These are phyloP conservation scores for Pseudogymnoascus sp. DNA, from an alignment of 2,329 filamentous ascomycete species.

Conservation along the genomic window DNA sequence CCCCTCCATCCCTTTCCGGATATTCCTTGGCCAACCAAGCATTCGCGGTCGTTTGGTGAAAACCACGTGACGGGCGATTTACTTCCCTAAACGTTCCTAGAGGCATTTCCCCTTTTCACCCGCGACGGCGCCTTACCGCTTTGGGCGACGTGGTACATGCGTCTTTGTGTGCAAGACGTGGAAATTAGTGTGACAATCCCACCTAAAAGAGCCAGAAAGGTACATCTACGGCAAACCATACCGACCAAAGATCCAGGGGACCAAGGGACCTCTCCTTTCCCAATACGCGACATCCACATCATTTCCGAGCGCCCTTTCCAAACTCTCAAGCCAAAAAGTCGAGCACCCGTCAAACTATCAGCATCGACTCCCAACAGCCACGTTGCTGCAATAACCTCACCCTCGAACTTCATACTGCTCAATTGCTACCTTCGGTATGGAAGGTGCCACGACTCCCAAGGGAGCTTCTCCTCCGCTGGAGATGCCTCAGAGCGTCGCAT, in stretches of 20 bases:
- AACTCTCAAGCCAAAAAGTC: conserved; percentile 7
- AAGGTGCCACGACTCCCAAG: not conserved
- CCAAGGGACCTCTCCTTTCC: conserved; percentile 6
- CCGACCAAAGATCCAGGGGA: not conserved
- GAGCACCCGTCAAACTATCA: not conserved
- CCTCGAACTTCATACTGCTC: conserved; percentile 1
- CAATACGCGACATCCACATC: conserved; percentile 6
- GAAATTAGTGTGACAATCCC: conserved; percentile 4
- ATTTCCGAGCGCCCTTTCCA: conserved; percentile 6
- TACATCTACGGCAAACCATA: not conserved
- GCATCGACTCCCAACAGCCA: not conserved
- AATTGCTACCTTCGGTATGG: conserved; percentile 6
- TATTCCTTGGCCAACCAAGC: not conserved
- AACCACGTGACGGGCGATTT: not conserved
- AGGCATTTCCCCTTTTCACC: conserved; percentile 2
- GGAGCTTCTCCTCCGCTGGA: conserved; percentile 12
- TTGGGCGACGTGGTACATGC: not conserved
- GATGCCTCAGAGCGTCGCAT: conserved; percentile 28
- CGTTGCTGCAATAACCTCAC: not conserved
- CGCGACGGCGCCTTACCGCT: not conserved
- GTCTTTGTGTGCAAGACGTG: not conserved
- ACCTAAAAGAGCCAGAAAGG: not conserved
- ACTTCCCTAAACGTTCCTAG: not conserved
- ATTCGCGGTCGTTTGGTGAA: not conserved
- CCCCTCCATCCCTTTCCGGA: not conserved